Evolutionary conservation across 148 eudicot genomes (phyloP).

Genomic region (Chenopodium quinoa): DNA sequence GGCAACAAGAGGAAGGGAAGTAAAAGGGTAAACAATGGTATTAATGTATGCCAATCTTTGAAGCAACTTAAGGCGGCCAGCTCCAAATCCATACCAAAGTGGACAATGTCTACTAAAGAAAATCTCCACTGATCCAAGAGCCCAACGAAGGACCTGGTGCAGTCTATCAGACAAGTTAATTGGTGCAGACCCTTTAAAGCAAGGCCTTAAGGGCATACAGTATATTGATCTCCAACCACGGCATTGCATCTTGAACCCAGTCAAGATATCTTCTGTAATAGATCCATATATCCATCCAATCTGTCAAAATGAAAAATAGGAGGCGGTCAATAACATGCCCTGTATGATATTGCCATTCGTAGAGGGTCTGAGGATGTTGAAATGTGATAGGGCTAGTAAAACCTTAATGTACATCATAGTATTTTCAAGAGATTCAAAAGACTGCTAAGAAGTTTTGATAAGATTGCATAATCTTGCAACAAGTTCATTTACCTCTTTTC

Average conservation of each 20-base stretch:
- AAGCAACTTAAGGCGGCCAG: conserved; percentile 94
- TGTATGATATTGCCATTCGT: neutral
- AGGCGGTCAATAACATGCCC: neutral
- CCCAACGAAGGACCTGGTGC: conserved; percentile 98
- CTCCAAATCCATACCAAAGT: conserved; percentile 96
- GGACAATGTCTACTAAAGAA: conserved; percentile 97
- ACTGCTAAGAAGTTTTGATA: neutral
- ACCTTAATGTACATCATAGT: neutral
- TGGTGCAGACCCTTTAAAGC: conserved; percentile 98
- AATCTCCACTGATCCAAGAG: conserved; percentile 93
- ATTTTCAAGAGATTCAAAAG: neutral
- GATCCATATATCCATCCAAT: conserved; percentile 99
- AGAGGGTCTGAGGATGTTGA: neutral
- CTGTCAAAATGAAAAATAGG: conserved; percentile 35
- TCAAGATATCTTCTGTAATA: conserved; percentile 90
- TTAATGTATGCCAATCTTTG: conserved; percentile 92
- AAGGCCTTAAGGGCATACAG: conserved; percentile 97
- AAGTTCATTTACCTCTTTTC: conserved; percentile 65
- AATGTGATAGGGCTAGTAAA: neutral
- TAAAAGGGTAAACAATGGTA: conserved; percentile 94
- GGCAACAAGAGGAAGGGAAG: conserved; percentile 90
- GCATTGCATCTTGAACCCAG: conserved; percentile 99
- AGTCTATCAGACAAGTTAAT: conserved; percentile 93
- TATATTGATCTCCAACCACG: conserved; percentile 99
- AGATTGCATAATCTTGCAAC: neutral